A percentile compares a stretch with the other conserved stretches of the same genome.
Evolutionary conservation across 2,329 filamentous ascomycete genomes (phyloP).

Genomic region (Aspergillus caelatus): DNA sequence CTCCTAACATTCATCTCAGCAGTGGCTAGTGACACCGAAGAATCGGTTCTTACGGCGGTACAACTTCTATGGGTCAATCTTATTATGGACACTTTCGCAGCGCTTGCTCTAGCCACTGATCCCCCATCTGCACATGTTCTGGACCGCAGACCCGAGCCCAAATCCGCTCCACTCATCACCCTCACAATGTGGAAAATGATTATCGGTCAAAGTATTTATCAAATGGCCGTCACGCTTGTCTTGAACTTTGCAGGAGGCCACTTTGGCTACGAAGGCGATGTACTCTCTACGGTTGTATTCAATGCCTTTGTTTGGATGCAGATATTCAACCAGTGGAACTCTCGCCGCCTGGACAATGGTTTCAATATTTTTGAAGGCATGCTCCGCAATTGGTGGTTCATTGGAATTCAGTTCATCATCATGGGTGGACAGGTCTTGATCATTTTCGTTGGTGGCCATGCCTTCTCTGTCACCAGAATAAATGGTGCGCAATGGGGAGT

Average conservation of each 20-base stretch:
- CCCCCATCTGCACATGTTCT: conserved; percentile 61
- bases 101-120: conserved; percentile 67
- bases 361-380: conserved; percentile 50
- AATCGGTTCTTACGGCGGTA: conserved; percentile 66
- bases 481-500: conserved; percentile 70
- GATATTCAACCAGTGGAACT: conserved; percentile 55
- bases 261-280: conserved; percentile 24
- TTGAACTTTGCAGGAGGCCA: conserved; percentile 51
- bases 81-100: conserved; percentile 71
- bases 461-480: conserved; percentile 65
- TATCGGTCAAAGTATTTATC: conserved; percentile 47
- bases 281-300: conserved; percentile 44
- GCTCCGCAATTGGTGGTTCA: conserved; percentile 49
- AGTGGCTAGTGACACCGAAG: conserved; percentile 57
- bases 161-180: conserved; percentile 49
- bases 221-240: conserved; percentile 45
- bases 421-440: conserved; percentile 72
- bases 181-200: conserved; percentile 53
- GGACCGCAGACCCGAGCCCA: conserved; percentile 54
- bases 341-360: conserved; percentile 47
- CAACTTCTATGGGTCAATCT: conserved; percentile 71
- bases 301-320: conserved; percentile 53
- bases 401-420: conserved; percentile 67
- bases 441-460: conserved; percentile 68
- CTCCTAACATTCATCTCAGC: conserved; percentile 67